Base-by-base conservation (phyloP, 257 asterid species). In the Prunella vulgaris region DNA sequence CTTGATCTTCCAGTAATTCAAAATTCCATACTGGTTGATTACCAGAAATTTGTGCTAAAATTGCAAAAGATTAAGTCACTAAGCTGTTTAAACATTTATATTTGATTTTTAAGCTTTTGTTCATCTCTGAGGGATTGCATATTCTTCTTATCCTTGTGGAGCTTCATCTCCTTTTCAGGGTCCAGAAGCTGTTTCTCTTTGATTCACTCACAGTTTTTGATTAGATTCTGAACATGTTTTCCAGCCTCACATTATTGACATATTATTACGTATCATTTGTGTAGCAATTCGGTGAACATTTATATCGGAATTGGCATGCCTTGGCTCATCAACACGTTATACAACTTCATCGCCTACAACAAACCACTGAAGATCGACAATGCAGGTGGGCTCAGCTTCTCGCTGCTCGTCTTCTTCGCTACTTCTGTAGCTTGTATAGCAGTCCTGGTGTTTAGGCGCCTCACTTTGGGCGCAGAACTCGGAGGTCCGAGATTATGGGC, bases 401-500 rank as follows among this genome's bases (percentile, higher is more conserved):
- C 97, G 15, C 75, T 93, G 79, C 95, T 88, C 9, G 84, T 88
- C 62, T 93, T 93, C 90, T 93, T 93, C 58, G 82, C 89, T 37
- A 93, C 98, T 24, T 88, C 96, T 1, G 87, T 84, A 14, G 94
- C 92, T 22, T 93, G 98, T 65, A 88, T 93, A 0, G 89, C 87
- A 20, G 97, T 87, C 60, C 70, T 93, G 83, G 96, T 93, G 37
- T 74, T 93, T 13, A 78, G 98, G 78, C 92, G 97, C 22, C 76
- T 85, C 10, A 81, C 86, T 30, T 62, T 90, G 53, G 96, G 98
- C 18, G 97, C 96, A 8, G 98, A 93, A 82, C 94, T 93, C 51
- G 98, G 98, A 9, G 98, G 98, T 5, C 97, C 98, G 0, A 85
- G 65, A 66, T 8, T 83, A 8, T 93, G 95, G 97, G 96, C 98